Percentiles rank a stretch among this genome's conserved stretches.
These are phyloP conservation scores for Hypholoma sublateritium DNA, from an alignment of 768 basidiomycete genomes.

Conservation along the genomic window DNA sequence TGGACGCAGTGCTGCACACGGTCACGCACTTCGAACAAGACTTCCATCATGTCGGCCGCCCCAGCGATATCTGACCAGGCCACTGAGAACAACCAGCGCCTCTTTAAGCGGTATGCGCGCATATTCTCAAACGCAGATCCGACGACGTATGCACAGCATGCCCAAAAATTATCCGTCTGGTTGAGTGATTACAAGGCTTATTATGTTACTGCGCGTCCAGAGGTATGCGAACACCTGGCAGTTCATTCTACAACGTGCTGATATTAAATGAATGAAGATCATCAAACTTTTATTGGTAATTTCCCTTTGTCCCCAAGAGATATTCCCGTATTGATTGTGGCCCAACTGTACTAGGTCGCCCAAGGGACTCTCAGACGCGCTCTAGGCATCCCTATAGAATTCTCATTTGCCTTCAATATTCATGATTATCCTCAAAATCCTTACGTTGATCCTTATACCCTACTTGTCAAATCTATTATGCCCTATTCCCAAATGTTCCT, in stretches of 20 bases:
- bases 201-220: constrained; percentile 46
- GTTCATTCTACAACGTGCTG: background rate
- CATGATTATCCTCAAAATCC: constrained; percentile 27
- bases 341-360: constrained; percentile 35
- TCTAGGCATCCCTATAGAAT: constrained; percentile 21
- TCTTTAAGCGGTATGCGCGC: constrained; percentile 34
- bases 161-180: constrained; percentile 45
- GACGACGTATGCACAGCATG: constrained; percentile 20
- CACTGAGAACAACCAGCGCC: constrained; percentile 34
- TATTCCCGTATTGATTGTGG: background rate
- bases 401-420: constrained; percentile 27
- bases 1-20: constrained; percentile 3
- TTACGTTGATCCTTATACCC: constrained; percentile 33
- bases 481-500: constrained; percentile 29
- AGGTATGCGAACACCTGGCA: constrained; percentile 33
- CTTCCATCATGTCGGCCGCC: background rate
- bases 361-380: constrained; percentile 33
- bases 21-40: constrained; percentile 11
- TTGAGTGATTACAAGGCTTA: constrained; percentile 49
- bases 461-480: constrained; percentile 31
- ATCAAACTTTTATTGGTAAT: constrained; percentile 46
- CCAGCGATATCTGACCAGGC: constrained; percentile 12
- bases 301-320: background rate
- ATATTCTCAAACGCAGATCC: constrained; percentile 33
- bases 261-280: constrained; percentile 36